A percentile compares a stretch with the other conserved stretches of the same genome.
Evolutionary conservation across 2,329 filamentous ascomycete species (phyloP).

Genomic region (Simplicillium sp.): DNA sequence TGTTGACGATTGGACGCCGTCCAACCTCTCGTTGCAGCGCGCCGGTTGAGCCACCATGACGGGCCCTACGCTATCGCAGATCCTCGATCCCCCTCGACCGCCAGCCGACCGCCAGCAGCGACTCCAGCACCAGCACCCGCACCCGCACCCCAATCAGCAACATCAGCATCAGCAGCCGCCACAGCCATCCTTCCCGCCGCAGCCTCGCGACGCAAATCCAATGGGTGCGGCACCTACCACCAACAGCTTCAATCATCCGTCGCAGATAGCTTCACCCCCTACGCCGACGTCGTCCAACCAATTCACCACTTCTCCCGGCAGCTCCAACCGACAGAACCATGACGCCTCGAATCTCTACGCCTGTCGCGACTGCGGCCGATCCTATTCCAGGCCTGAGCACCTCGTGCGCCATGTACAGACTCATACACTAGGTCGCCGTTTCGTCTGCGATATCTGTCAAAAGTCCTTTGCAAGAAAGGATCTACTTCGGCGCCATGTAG

Average conservation of each 20-base stretch:
- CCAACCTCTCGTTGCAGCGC: not conserved
- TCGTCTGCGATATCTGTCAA: conserved; percentile 38
- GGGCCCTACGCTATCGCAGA: not conserved
- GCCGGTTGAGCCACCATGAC: not conserved
- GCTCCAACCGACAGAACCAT: conserved; percentile 14
- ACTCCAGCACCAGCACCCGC: not conserved
- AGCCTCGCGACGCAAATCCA: no score
- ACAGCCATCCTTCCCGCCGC: not conserved
- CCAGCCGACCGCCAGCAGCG: not conserved
- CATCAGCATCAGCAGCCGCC: not conserved
- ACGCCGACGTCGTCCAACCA: not conserved
- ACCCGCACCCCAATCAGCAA: no score
- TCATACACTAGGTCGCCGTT: conserved; percentile 40
- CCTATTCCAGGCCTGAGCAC: conserved; percentile 44
- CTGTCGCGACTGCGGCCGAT: conserved; percentile 40
- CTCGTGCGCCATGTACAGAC: conserved; percentile 42
- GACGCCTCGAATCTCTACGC: conserved; percentile 28
- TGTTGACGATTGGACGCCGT: no score
- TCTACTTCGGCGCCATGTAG: conserved; percentile 40
- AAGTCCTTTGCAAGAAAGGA: conserved; percentile 46
- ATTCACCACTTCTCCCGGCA: not conserved
- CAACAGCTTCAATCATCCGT: not conserved
- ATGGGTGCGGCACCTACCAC: not conserved
- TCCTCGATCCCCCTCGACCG: not conserved
- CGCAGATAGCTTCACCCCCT: not conserved